Evolutionary conservation across 75 land plant genomes (phyloP), one percentile per base, ranked within the genome.

Genomic region (Cupressus sempervirens): DNA sequence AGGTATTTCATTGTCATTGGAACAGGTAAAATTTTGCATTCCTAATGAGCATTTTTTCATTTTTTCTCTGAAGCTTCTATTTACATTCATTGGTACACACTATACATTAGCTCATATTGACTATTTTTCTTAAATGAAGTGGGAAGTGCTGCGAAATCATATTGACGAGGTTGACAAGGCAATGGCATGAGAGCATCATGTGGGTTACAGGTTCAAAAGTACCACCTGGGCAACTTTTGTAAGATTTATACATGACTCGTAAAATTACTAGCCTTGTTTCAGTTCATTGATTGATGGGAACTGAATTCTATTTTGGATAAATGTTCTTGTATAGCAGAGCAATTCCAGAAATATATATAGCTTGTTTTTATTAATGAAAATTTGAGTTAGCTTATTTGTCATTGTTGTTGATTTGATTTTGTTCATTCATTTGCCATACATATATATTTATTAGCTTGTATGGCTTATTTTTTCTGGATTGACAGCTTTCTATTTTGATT

Each of bases 141-240:
- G 84, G 84, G 84, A 83, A 76, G 30, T 83, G 36, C 29, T 83
- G 79, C 70, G 84, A 68, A 34, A 83, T 40, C 84, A 83, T 68
- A 14, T 83, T 16, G 80, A 83, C 6, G 84, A 83, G 65, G 79
- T 83, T 54, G 73, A 54, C 43, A 54, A 83, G 72, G 84, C 38
- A 56, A 83, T 83, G 30, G 26, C 79, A 38, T 76, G 79, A 76
- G 79, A 76, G 41, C 23, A 18, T 36, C 43, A 16, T 36, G 43
- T 38, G 23, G 26, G 18, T 38, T 38, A 76, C 45, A 38, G 79
- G 8, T 40, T 38, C 23, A 20, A 20, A 2, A 38, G 26, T 36
- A 34, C 76, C 18, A 74, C 41, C 20, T 74, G 35, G 38, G 23
- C 1, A 34, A 74, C 76, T 1, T 16, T 74, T 34, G 20, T 34